Evolutionary conservation across 805 yeast species (phyloP).

Genomic region (Brettanomyces custersianus): DNA sequence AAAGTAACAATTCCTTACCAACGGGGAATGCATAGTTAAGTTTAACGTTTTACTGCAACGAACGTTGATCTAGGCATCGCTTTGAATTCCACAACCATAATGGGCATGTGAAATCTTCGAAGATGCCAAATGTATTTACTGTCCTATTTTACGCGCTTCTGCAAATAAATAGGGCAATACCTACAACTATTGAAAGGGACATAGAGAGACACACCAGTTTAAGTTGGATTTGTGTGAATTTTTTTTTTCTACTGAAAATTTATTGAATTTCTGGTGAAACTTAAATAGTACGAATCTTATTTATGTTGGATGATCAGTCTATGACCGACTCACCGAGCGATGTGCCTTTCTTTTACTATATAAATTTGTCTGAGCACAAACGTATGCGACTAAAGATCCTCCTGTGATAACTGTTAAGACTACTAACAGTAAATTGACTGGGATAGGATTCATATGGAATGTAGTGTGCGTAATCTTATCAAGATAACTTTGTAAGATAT

Average conservation of each 20-base stretch:
- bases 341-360: slow-evolving; percentile 8
- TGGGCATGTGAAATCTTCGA: slow-evolving; percentile 38
- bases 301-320: too few relatives aligned
- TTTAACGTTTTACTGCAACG: too few relatives aligned
- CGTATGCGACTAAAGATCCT: slow-evolving; percentile 30
- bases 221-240: too few relatives aligned
- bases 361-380: slow-evolving; percentile 21
- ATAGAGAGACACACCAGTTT: too few relatives aligned
- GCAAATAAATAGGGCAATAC: too few relatives aligned
- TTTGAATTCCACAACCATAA: slow-evolving; percentile 38
- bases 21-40: too few relatives aligned
- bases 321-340: background rate
- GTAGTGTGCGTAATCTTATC: slow-evolving; percentile 42
- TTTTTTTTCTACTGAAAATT: too few relatives aligned
- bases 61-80: slow-evolving; percentile 39
- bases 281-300: too few relatives aligned
- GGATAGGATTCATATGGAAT: slow-evolving; percentile 47
- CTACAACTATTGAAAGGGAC: too few relatives aligned
- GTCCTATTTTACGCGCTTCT: background rate
- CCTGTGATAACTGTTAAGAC: slow-evolving; percentile 35
- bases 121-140: slow-evolving; percentile 26
- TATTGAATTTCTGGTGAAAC: too few relatives aligned
- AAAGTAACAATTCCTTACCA: too few relatives aligned
- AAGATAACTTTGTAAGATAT: slow-evolving; percentile 37
- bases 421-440: slow-evolving; percentile 35